Conservation (phyloP, 768 basidiomycete genomes). For the Solioccasus polychromus region DNA sequence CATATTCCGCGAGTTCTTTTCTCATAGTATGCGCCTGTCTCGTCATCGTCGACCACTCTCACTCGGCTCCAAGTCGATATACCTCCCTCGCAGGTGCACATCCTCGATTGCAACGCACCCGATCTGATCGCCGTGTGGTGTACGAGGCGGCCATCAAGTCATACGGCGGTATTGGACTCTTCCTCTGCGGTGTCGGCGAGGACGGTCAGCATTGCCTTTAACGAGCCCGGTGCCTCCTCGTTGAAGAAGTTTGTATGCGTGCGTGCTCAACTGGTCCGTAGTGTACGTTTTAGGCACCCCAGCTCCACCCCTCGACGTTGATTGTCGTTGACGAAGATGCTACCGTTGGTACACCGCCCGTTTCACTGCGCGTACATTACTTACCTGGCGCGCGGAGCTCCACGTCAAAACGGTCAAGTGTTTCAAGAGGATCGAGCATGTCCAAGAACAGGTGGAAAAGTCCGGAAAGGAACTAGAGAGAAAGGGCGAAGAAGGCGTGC, state of each 20-base stretch:
- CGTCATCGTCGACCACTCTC: neutral
- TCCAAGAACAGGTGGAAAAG: constrained; percentile 76
- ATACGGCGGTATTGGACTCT: constrained; percentile 84
- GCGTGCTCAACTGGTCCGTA: constrained; percentile 19
- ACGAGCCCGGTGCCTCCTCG: constrained; percentile 64
- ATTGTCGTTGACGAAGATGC: constrained; percentile 90
- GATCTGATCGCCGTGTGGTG: constrained; percentile 77
- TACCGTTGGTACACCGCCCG: constrained; percentile 65
- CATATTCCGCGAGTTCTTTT: constrained; percentile 93
- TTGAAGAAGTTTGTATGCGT: neutral
- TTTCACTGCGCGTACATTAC: neutral
- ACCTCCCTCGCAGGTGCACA: constrained; percentile 75
- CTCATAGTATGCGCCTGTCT: constrained; percentile 61
- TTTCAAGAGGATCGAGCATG: constrained; percentile 86
- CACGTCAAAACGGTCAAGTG: constrained; percentile 90
- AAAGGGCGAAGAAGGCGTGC: constrained; percentile 33
- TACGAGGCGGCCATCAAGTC: constrained; percentile 79
- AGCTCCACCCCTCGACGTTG: constrained; percentile 83
- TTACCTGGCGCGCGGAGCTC: constrained; percentile 50
- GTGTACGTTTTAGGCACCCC: constrained; percentile 85
- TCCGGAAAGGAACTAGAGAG: constrained; percentile 41
- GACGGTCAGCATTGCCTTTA: constrained; percentile 94
- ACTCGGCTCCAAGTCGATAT: constrained; percentile 58
- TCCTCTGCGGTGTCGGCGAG: constrained; percentile 92
- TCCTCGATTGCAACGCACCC: constrained; percentile 76